A percentile compares a stretch with the other conserved stretches of the same genome.
phyloP scores from a whole-genome alignment of 2,329 filamentous ascomycete species.

The Endothia cerciana region DNA sequence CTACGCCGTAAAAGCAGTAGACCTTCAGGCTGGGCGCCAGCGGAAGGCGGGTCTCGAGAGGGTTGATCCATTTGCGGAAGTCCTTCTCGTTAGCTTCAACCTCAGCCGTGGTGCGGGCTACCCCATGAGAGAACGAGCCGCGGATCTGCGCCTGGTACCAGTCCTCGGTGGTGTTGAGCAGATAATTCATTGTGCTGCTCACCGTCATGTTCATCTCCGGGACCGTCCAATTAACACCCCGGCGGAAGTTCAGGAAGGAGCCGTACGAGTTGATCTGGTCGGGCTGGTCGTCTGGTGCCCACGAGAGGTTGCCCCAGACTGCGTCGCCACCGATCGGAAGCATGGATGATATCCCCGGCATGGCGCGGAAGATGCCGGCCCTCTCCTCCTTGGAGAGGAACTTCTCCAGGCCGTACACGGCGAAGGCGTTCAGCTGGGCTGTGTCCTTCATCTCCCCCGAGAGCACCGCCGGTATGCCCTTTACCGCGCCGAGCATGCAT shows the following conservation, averaged over 20 bases:
- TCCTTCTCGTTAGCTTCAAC: conserved; percentile 83
- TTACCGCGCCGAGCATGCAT: conserved; percentile 94
- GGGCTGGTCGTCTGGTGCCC: conserved; percentile 84
- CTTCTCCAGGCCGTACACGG: conserved; percentile 94
- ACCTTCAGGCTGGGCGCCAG: conserved; percentile 89
- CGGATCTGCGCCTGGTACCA: conserved; percentile 82
- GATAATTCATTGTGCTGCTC: conserved; percentile 73
- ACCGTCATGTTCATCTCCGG: conserved; percentile 80
- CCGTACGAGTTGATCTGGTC: conserved; percentile 77
- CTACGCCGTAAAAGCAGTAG: conserved; percentile 95
- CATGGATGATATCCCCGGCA: conserved; percentile 98
- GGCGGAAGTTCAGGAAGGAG: conserved; percentile 81
- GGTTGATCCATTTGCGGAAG: conserved; percentile 89
- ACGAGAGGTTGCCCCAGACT: conserved; percentile 89
- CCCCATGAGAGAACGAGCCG: conserved; percentile 81
- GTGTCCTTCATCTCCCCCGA: conserved; percentile 99
- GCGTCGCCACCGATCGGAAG: conserved; percentile 90
- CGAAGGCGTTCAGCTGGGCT: conserved; percentile 92
- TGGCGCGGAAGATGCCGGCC: conserved; percentile 91
- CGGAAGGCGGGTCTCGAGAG: conserved; percentile 80
- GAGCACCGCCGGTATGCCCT: conserved; percentile 85
- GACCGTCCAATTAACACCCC: conserved; percentile 64
- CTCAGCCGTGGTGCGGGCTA: conserved; percentile 78
- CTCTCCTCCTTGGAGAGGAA: conserved; percentile 90
- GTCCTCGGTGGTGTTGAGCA: conserved; percentile 76